Evolutionary conservation across 192 early-diverging fungal species (phyloP), one percentile per base, ranked within the genome.

Genomic region (Bifiguratus adelaidae): DNA sequence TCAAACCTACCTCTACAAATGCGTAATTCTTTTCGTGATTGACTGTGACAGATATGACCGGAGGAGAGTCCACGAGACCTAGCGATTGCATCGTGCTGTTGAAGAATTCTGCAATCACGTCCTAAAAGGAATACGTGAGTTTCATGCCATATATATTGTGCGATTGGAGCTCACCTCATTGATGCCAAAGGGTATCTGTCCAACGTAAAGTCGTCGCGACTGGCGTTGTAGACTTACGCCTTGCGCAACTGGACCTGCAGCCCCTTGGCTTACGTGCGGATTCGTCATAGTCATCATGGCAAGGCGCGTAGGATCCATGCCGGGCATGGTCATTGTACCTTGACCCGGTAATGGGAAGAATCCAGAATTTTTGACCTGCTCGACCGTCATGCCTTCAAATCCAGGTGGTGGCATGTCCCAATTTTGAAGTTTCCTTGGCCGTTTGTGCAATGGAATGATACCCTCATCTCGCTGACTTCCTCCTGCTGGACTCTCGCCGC

Each of bases 11-110:
- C 54, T 99, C 94, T 15, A 93, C 77, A 77, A 97, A 95, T 12
- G 92, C 91, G 70, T 91, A 97, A 53, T 85, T 85, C 61, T 92
- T 92, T n/a, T 97, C 93, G 29, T 77, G 72, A 58, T 93, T 91
- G 35, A 96, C 86, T 58, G 94, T 88, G 15, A 85, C 83, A 24
- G 79, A 73, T 13, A 84, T 67, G 13, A 91, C 87, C 0, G 85
- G 82, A 6, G 83, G 53, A 11, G 75, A 63, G n/a, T 77, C 73
- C 30, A 81, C 82, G 25, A 88, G 61, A 53, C 81, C 80, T 46
- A 85, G 67, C 52, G 83, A 75, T 29, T 77, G 65, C 83, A 97
- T 86, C 9, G 84, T 78, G 11, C 73, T 61, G 58, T 94, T 95
- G 62, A 97, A 95, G 56, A 94, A 95, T 27, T 74, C 71, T 23